Evolutionary conservation across 257 asterid species (phyloP), one percentile per base, ranked within the genome.

Genomic region (Solanum tarijense): DNA sequence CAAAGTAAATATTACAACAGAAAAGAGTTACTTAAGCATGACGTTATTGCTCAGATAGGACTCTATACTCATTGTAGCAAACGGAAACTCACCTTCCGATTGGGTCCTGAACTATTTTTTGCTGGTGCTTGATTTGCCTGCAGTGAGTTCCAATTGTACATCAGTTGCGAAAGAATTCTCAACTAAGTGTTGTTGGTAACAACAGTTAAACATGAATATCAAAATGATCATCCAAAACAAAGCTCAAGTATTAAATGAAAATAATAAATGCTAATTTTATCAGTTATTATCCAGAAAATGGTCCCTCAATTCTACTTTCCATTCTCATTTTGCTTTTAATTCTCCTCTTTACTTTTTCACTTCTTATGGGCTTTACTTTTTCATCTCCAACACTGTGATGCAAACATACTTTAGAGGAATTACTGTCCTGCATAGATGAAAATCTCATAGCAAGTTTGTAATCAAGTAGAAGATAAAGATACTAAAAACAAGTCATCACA

Each of bases 111-210:
- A 84, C 88, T 85, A 76, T 90, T 88, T 90, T 90, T 93, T 25
- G 90, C 86, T 9, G 87, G 91, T 12, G 94, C 93, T 66, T 94
- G 93, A 90, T 94, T 94, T 91, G 91, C 97, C 98, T 96, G 88
- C 71, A 27, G 91, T 27, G 58, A 69, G 85, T 39, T 89, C 66
- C 76, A 48, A 89, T 83, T 12, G 78, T 34, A 87, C 21, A 87
- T 88, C 27, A 87, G 79, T 58, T 10, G 83, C 7, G 29, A 73
- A 48, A 71, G 68, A 34, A 21, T 34, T 55, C 39, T 83, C 65
- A 75, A 34, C 20, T 3, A 79, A 74, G 55, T 8, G 38, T 7
- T 62, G 5, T 48, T 62, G 12, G 38, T 41, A n/a, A 75, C 60
- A 48, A 31, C 43, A 5, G 13, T 48, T 82, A 82, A 82, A 82